Base-by-base conservation (phyloP, 495 filamentous ascomycete species). In the Penicillium flavigenum region DNA sequence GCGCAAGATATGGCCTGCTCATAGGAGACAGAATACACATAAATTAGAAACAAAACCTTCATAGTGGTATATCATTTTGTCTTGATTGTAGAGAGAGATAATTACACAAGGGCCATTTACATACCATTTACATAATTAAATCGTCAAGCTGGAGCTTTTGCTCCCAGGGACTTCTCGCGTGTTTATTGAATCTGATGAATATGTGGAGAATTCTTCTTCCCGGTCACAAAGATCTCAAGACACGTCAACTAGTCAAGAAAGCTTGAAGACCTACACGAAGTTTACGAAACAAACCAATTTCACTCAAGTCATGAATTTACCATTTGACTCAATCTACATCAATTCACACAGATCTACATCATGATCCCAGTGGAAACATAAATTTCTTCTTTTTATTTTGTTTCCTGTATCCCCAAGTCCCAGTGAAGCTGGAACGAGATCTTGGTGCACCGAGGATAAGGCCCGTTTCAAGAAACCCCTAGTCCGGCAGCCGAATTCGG, bases 251-350 rank as follows among this genome's bases (percentile, higher is more conserved):
- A 29, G 26, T 11, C 20, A 22, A 44, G 19, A 44, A 12, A 22
- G 41, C 10, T 22, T 4, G 19, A 22, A 44, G 42, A 44, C 20
- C 20, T n/a, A 39, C 42, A 44, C 19, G 19, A 44, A 22, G 36
- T 2, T 39, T 17, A 17, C n/a, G 6, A 39, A 39, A 39, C 8
- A 39, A 4, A 43, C 20, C 42, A 44, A 24, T 44, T n/a, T 4
- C 36, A 39, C n/a, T n/a, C 7, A 39, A 1, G n/a, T 9, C 36
- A 39, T 39, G n/a, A 17, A 39, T 39, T 39, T 39, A 39, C 16
- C 34, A 64, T 68, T 71, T 72, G 61, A 61, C 27, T 47, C 65
- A 69, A 75, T 56, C 63, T 75, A 74, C 53, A 65, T 64, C 59
- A 63, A 39, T 39, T n/a, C 36, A 39, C 36, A 17, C 8, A 3